Evolutionary conservation across 2,329 filamentous ascomycete genomes (phyloP), one percentile per base, ranked within the genome.

Genomic region (Diaporthe sp.): DNA sequence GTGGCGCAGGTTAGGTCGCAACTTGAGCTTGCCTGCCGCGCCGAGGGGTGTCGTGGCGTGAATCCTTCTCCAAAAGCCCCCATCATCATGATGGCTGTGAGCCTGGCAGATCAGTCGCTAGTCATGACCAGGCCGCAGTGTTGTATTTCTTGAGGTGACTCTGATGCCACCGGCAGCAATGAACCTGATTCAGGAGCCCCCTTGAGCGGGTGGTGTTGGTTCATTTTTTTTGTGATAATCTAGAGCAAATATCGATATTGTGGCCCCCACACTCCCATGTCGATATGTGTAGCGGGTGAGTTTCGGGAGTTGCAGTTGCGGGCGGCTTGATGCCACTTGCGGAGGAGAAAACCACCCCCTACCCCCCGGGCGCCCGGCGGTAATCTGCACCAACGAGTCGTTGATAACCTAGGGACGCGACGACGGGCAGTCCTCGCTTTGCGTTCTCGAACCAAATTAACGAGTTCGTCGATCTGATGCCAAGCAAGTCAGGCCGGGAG

Each of bases 401-500:
- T 22, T 49, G 49, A 61, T 63, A 15, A 22, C 37, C 37, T 15
- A 31, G 47, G 37, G 44, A 61, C 31, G 28, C 28, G 60, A 71
- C 20, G 47, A 47, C 34, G 47, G 34, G 44, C 31, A 31, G 10
- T 28, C 22, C 9, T 34, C n/a, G 42, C n/a, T 20, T 15, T 31
- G 39, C n/a, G 28, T 49, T 70, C 42, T 68, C 60, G 72, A 44
- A 44, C 51, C 71, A 68, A 67, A 15, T 44, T 37, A 34, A 63
- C 44, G 39, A 70, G 37, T 61, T 70, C 31, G 37, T 51, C 47
- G 63, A 74, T 74, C 63, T 63, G 73, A 71, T 47, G 51, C 73
- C 47, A 63, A 71, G 65, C 31, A 44, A 58, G 73, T 63, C 55
- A 55, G 34, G 34, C 47, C 37, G 34, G 25, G 28, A 61, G 44